Percentiles rank a stretch among this genome's conserved stretches.
phyloP scores from a whole-genome alignment of 2,329 filamentous ascomycete genomes.

The Onygenales sp. region DNA sequence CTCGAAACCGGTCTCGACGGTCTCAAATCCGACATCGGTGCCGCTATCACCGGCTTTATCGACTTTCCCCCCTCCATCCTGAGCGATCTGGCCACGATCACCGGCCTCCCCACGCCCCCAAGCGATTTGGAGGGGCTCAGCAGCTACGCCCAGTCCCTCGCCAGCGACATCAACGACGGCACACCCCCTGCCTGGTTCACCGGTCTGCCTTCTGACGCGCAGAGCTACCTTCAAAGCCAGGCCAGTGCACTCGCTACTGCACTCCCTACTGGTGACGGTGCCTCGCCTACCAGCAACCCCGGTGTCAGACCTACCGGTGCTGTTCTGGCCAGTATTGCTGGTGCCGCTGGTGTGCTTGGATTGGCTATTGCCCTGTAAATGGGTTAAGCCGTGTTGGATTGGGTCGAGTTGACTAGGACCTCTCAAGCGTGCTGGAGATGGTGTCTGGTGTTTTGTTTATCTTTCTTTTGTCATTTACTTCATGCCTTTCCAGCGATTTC shows the following conservation, averaged over 20 bases:
- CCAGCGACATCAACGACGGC: conserved; percentile 9
- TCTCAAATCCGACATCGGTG: neutral
- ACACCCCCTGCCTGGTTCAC: conserved; percentile 10
- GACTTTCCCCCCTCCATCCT: neutral
- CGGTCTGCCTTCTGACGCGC: conserved; percentile 8
- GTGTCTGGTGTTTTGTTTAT: too few relatives aligned
- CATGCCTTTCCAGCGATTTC: too few relatives aligned
- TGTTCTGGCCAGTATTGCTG: conserved; percentile 9
- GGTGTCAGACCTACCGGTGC: conserved; percentile 5
- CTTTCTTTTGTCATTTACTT: too few relatives aligned
- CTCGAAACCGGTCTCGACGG: neutral
- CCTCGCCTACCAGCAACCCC: neutral
- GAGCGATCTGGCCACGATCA: neutral
- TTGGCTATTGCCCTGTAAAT: conserved; percentile 12
- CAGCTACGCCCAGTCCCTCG: neutral
- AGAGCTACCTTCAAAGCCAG: conserved; percentile 5
- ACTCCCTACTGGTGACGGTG: neutral
- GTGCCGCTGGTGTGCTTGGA: conserved; percentile 13
- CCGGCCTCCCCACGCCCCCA: neutral
- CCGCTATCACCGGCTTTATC: neutral
- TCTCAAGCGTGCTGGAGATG: too few relatives aligned
- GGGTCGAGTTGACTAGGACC: too few relatives aligned
- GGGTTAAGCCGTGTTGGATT: neutral
- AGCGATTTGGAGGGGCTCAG: neutral
- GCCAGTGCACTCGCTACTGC: neutral